Conservation (phyloP, 768 basidiomycete genomes). For the Amanita inopinata region DNA sequence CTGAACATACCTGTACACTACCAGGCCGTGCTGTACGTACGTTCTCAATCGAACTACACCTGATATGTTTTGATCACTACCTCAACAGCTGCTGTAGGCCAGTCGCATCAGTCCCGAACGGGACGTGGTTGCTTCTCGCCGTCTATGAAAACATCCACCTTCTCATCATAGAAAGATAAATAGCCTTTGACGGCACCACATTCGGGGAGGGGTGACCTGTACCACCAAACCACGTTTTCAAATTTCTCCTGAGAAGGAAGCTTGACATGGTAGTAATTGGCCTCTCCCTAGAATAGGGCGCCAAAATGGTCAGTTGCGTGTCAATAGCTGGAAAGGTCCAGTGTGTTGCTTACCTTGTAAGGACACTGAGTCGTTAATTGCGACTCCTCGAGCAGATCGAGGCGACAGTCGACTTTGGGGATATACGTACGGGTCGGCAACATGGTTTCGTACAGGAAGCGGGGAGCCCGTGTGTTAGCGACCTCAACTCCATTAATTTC, state of each 20-base stretch:
- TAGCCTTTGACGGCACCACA: slow-evolving; percentile 40
- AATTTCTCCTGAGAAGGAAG: slow-evolving; percentile 32
- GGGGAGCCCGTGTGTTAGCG: slow-evolving; percentile 44
- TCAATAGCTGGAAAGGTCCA: neutral
- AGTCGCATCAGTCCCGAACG: slow-evolving; percentile 4
- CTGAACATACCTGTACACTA: no score
- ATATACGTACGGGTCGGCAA: slow-evolving; percentile 44
- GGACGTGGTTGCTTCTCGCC: slow-evolving; percentile 39
- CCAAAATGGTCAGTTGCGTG: neutral
- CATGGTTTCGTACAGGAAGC: slow-evolving; percentile 48
- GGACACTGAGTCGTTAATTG: slow-evolving; percentile 41
- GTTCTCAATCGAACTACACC: neutral
- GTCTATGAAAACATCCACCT: slow-evolving; percentile 57
- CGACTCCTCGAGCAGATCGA: slow-evolving; percentile 42
- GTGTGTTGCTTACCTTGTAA: slow-evolving; percentile 43
- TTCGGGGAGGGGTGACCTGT: slow-evolving; percentile 42
- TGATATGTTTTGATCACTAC: neutral
- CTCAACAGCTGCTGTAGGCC: no score
- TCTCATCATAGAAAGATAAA: slow-evolving; percentile 57
- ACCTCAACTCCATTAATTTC: slow-evolving; percentile 55
- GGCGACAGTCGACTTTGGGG: slow-evolving; percentile 41
- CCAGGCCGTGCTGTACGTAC: no score
- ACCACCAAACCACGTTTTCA: slow-evolving; percentile 56
- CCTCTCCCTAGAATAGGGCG: neutral
- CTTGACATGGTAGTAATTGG: slow-evolving; percentile 30